Base-by-base conservation (phyloP, 2,329 filamentous ascomycete species). In the Penicillium sp. region DNA sequence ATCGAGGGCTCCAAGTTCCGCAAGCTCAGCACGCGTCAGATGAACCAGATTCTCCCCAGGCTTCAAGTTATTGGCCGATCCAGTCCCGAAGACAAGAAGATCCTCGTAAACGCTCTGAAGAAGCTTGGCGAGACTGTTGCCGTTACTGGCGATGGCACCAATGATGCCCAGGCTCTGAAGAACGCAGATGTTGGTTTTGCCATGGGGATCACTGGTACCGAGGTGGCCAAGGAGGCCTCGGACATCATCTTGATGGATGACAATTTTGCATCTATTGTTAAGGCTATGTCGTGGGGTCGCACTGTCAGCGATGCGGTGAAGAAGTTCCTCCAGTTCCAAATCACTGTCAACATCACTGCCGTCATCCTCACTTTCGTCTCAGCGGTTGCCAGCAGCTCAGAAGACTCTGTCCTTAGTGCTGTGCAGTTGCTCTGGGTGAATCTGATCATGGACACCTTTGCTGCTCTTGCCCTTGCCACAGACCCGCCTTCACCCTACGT, bases 191-290 rank as follows among this genome's bases (percentile, higher is more conserved):
- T 94, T 50, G 90, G 90, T 27, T 93, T 94, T 76, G 91, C 90
- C 18, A 94, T 94, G 90, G 90, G 90, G 65, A 91, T 93, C 54
- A 84, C 90, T 14, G 90, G 90, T 61, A 93, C 90, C 0, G 90
- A 93, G 73, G 90, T 94, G 40, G 90, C 90, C 47, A 93, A 93
- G 76, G 90, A 94, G 75, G 90, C 90, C 1, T 93, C 90, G 7
- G 89, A 89, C 39, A 94, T 94, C 61, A 92, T 94, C 67, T 81
- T 94, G 14, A 92, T 93, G 90, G 90, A 93, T 71, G 90, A 94
- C 76, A 93, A 93, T 77, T 94, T 94, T 75, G 84, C 87, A 31
- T 92, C 89, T n/a, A 94, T 93, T 61, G 88, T 94, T 64, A 92
- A 91, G 76, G 90, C 90, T 14, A 81, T 93, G 66, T 88, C 89